Evolutionary conservation across 306 rosid species (phyloP).

Genomic region (Cucumis hystrix): DNA sequence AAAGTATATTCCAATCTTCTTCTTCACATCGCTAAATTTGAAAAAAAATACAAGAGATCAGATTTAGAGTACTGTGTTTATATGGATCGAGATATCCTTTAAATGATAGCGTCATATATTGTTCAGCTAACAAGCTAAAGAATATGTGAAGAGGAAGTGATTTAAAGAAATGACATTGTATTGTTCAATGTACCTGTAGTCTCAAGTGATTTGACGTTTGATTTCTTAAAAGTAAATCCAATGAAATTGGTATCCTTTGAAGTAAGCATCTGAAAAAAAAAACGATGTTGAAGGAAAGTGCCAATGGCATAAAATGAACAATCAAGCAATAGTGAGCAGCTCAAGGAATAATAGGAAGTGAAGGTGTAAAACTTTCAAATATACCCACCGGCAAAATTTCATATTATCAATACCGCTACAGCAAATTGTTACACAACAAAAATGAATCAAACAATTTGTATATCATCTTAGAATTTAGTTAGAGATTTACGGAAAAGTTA

Average conservation of each 20-base stretch:
- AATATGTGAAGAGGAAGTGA: not conserved
- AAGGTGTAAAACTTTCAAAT: not conserved
- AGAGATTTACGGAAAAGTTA: not conserved
- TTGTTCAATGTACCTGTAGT: conserved; percentile 43
- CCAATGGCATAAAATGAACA: not conserved
- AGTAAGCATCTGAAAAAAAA: conserved; percentile 68
- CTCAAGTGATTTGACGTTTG: conserved; percentile 78
- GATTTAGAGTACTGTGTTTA: not conserved
- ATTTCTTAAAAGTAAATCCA: conserved; percentile 84
- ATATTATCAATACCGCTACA: not conserved
- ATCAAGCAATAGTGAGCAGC: not conserved
- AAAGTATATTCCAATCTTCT: not conserved
- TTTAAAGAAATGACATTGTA: not conserved
- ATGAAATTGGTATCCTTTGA: conserved; percentile 95
- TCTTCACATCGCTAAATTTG: not conserved
- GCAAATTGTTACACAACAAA: not conserved
- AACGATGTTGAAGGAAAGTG: not conserved
- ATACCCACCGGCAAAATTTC: not conserved
- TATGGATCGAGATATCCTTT: not conserved
- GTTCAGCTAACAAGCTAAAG: not conserved
- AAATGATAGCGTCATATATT: not conserved
- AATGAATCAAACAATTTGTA: not conserved
- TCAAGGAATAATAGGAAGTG: not conserved
- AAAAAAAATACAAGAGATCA: not conserved
- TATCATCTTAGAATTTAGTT: not conserved